Evolutionary conservation across 305 asterid genomes (phyloP), one percentile per base, ranked within the genome.

Genomic region (Fraxinus floribunda): DNA sequence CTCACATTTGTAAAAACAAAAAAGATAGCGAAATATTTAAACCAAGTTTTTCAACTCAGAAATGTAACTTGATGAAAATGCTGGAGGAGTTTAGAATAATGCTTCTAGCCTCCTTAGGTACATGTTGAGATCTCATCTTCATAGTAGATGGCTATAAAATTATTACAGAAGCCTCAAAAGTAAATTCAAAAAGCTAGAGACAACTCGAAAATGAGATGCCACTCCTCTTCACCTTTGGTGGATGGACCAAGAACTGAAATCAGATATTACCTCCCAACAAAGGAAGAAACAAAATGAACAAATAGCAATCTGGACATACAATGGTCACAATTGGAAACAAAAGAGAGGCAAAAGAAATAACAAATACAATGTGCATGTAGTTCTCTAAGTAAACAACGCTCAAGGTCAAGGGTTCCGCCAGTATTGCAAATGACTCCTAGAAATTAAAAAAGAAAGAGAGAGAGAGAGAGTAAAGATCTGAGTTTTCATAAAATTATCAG

Each of bases 331-430:
- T 86, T 30, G 88, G 91, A 22, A 88, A 86, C 84, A 88, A 0
- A 71, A 89, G 90, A 52, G 92, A 35, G 34, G 86, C 90, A 60
- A 89, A 86, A 62, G 97, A 93, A 78, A 94, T 78, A 76, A 95
- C 85, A 82, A 95, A 95, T n/a, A 95, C 96, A 52, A 93, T 82
- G 89, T 94, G 97, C 98, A 93, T 95, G 87, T 95, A 95, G 90
- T 92, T 92, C 92, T 95, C 98, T 35, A 2, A 80, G 6, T 35
- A 35, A 35, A 35, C 39, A 35, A 35, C 39, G 0, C 39, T n/a
- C n/a, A n/a, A n/a, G n/a, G n/a, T 5, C 39, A 35, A 35, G 1
- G 39, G 39, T 35, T 35, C 39, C 39, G 1, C 8, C 8, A 35
- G 0, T 35, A 35, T 35, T 5, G 39, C 39, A 35, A 5, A 35